Evolutionary conservation across 2,329 filamentous ascomycete genomes (phyloP).

Genomic region (Plenodomus lindquistii): DNA sequence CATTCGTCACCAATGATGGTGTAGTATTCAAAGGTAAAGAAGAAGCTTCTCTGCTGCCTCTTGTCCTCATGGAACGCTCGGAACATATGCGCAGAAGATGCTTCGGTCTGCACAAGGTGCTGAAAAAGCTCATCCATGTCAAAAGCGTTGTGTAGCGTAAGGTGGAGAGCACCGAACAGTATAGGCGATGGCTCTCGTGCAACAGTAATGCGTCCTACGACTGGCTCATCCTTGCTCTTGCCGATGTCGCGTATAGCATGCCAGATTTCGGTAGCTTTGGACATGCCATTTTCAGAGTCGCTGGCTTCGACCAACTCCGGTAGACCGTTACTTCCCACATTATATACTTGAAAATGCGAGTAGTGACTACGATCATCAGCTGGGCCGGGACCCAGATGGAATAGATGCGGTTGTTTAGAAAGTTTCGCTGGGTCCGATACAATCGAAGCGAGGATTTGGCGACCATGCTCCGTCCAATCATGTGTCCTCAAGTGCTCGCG

Average conservation of each 20-base stretch:
- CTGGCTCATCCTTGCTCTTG: constrained; percentile 42
- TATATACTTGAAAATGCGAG: constrained; percentile 62
- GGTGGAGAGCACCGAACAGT: constrained; percentile 62
- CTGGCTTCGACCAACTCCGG: constrained; percentile 45
- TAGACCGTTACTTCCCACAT: constrained; percentile 54
- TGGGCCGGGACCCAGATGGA: constrained; percentile 46
- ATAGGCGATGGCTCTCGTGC: constrained; percentile 65
- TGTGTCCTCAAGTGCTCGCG: constrained; percentile 51
- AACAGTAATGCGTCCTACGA: constrained; percentile 63
- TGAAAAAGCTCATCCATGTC: constrained; percentile 65
- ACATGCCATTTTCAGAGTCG: constrained; percentile 39
- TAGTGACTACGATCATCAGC: constrained; percentile 49
- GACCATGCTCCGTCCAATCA: constrained; percentile 48
- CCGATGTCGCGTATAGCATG: constrained; percentile 41
- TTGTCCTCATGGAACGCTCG: constrained; percentile 53
- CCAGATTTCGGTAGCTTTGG: constrained; percentile 38
- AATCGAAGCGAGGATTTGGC: constrained; percentile 47
- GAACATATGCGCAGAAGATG: constrained; percentile 53
- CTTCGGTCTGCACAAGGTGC: constrained; percentile 56
- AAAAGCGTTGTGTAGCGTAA: constrained; percentile 61
- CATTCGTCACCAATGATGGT: constrained; percentile 62
- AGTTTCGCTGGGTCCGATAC: constrained; percentile 51
- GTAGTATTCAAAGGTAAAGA: constrained; percentile 69
- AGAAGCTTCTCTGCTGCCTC: constrained; percentile 60
- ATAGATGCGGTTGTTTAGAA: constrained; percentile 49